phyloP scores from a whole-genome alignment of 1,284 basidiomycete species.

The Cryptococcus sp. region DNA sequence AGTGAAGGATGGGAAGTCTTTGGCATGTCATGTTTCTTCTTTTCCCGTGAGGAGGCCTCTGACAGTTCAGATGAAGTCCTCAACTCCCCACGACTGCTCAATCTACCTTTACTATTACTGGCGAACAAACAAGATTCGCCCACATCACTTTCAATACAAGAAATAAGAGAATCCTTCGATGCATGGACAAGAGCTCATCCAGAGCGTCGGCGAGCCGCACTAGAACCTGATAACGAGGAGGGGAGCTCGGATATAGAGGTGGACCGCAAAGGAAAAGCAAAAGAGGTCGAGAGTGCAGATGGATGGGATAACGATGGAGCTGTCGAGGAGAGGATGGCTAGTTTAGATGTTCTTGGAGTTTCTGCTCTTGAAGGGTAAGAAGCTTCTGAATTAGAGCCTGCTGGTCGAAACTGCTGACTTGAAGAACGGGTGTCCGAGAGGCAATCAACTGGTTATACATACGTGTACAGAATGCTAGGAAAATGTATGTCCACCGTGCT shows the following conservation, averaged over 20 bases:
- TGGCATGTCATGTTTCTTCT: constrained; percentile 55
- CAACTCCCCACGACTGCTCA: constrained; percentile 76
- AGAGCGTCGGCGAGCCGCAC: constrained; percentile 7
- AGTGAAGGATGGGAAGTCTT: constrained; percentile 93
- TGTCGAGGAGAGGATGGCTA: constrained; percentile 59
- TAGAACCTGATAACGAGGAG: constrained; percentile 1
- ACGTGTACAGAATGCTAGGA: constrained; percentile 78
- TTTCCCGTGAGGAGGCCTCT: constrained; percentile 1
- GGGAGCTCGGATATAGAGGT: constrained; percentile 1
- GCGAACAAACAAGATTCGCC: constrained; percentile 90
- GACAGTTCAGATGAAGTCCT: constrained; percentile 66
- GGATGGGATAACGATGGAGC: constrained; percentile 53
- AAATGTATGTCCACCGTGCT: constrained; percentile 43
- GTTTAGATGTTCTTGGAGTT: constrained; percentile 83
- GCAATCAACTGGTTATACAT: constrained; percentile 92
- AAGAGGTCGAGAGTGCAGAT: constrained; percentile 5
- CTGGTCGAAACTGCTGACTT: background rate
- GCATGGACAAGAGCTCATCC: constrained; percentile 57
- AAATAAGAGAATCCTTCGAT: constrained; percentile 84
- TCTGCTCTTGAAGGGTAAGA: constrained; percentile 83
- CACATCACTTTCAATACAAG: constrained; percentile 71
- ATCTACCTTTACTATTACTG: constrained; percentile 77
- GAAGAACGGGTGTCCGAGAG: constrained; percentile 78
- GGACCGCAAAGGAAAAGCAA: constrained; percentile 11
- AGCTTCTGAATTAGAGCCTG: background rate